phyloP scores from a whole-genome alignment of 768 basidiomycete genomes.

The Clitopilus passeckerianus region DNA sequence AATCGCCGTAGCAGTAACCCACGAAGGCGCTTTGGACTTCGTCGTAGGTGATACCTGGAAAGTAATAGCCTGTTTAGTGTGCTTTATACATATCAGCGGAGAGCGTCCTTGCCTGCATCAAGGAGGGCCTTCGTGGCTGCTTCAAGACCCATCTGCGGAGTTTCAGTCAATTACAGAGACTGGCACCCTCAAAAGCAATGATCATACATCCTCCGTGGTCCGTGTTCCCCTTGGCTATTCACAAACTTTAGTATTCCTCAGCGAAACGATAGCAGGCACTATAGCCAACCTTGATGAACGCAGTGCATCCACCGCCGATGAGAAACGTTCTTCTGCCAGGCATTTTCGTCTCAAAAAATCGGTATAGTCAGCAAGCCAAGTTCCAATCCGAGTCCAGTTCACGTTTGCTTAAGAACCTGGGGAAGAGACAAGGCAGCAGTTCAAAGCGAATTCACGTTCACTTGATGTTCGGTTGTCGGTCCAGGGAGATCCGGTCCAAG shows the following conservation, averaged over 20 bases:
- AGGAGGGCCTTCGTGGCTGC: constrained; percentile 84
- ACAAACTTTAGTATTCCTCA: neutral
- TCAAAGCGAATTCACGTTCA: neutral
- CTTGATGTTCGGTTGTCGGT: neutral
- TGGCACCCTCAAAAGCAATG: neutral
- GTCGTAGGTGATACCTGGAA: constrained; percentile 78
- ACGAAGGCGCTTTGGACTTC: constrained; percentile 67
- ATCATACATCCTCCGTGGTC: constrained; percentile 65
- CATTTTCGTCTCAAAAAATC: constrained; percentile 18
- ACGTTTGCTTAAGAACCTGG: neutral
- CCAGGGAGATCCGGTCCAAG: neutral
- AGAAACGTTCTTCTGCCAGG: constrained; percentile 52
- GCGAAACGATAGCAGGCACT: neutral
- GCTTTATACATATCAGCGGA: neutral
- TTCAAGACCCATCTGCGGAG: constrained; percentile 76
- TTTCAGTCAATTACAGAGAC: neutral
- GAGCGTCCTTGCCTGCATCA: constrained; percentile 56
- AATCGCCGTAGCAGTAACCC: constrained; percentile 79
- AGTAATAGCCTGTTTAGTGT: neutral
- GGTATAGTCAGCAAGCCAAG: neutral
- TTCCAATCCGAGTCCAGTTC: neutral
- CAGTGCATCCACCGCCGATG: constrained; percentile 70
- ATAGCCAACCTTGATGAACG: constrained; percentile 64
- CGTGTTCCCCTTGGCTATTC: constrained; percentile 59
- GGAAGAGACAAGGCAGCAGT: neutral